Conservation (phyloP, 2,329 filamentous ascomycete genomes). For the Nothopassalora personata region DNA sequence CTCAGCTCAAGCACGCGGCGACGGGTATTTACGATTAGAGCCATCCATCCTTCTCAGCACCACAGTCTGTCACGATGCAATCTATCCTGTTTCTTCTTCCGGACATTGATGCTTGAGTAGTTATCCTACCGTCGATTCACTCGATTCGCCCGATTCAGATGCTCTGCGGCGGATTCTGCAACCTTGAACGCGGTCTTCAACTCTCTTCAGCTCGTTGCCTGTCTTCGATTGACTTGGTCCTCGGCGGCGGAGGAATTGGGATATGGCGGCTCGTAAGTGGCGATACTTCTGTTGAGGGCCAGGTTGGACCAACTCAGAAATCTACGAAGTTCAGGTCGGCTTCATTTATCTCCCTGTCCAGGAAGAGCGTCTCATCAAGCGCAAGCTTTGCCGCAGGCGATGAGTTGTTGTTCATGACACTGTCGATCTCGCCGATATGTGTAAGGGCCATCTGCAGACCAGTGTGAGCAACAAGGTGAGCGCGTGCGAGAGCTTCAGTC, state of each 20-base stretch:
- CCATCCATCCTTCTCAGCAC: neutral
- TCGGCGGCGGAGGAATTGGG: neutral
- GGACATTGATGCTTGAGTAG: neutral
- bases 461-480: neutral
- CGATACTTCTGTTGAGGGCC: neutral
- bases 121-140: neutral
- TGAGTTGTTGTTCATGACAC: conserved; percentile 2
- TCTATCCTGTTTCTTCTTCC: neutral
- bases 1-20: neutral
- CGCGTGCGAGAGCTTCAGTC: neutral
- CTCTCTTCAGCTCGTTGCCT: neutral
- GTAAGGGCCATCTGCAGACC: neutral
- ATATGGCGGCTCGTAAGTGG: neutral
- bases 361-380: neutral
- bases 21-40: neutral
- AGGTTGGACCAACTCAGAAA: neutral
- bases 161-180: no score
- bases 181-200: no score
- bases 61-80: neutral
- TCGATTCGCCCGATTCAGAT: no score
- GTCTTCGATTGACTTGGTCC: neutral
- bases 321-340: neutral
- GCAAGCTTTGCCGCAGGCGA: neutral
- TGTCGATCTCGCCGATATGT: conserved; percentile 2
- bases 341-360: neutral